Base-by-base conservation (phyloP, 148 eudicot species). In the Vaccinium vitisidaea region DNA sequence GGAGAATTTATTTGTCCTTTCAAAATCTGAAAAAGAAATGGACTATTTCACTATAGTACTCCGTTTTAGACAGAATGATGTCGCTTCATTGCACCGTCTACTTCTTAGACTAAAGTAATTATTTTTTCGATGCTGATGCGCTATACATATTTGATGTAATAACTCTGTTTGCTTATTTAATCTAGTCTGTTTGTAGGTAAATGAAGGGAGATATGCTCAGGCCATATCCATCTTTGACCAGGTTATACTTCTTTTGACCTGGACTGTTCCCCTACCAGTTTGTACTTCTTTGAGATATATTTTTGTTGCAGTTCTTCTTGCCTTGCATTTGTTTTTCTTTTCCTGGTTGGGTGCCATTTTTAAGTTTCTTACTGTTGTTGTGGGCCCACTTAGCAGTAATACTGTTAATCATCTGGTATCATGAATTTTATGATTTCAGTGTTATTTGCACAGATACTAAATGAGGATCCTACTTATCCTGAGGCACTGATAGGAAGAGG, bases 401-500 rank as follows among this genome's bases (percentile, higher is more conserved):
- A 53, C 46, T 79, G 1, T 56, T 19, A 55, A 56, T 73, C 49
- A 84, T 79, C 23, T 12, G 81, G 15, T 81, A 73, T 75, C 4
- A 4, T 78, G 54, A 52, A 21, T 63, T 59, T 65, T 48, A 65
- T 43, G 69, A 54, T 81, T 50, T 48, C 50, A 6, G 83, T 79
- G 73, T 80, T 84, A 30, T 12, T 53, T 70, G 55, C 84, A 80
- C 94, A 96, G 99, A 94, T 96, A 65, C 90, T 96, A 80, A 88
- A 91, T 86, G 97, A 95, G 89, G 97, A 96, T 73, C 92, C 98
- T 78, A 89, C 94, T 83, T 96, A 96, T 86, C 97, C 99, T 25
- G 99, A 96, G 89, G 99, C 99, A 79, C 86, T 96, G 74, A 96
- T 96, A 84, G 99, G 99, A 90, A 91, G 99, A 90, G 99, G 99